Evolutionary conservation across 2,329 filamentous ascomycete species (phyloP).

Genomic region (Hymenoscyphus scutula): DNA sequence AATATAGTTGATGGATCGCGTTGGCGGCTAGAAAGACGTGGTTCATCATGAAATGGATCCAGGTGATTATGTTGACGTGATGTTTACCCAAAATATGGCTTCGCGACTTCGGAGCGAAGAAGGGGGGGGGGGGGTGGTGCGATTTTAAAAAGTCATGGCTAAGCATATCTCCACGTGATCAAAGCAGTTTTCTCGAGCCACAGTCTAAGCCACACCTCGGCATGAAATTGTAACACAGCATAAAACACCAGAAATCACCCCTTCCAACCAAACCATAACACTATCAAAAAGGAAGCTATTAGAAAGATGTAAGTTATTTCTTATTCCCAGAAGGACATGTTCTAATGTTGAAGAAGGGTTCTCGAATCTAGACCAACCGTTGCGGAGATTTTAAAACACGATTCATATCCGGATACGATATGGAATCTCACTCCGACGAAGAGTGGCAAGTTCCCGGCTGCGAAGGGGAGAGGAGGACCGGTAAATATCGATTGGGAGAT

Average conservation of each 20-base stretch:
- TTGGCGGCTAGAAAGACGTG: too few relatives aligned
- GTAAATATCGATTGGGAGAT: slow-evolving; percentile 76
- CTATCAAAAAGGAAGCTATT: not conserved
- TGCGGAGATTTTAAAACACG: slow-evolving; percentile 60
- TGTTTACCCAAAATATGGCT: too few relatives aligned
- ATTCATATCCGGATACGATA: slow-evolving; percentile 63
- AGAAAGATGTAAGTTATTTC: too few relatives aligned
- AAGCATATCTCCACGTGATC: too few relatives aligned
- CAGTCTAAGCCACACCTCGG: not conserved
- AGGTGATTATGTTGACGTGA: too few relatives aligned
- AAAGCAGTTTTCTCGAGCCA: too few relatives aligned
- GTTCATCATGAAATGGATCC: too few relatives aligned
- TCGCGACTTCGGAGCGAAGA: too few relatives aligned
- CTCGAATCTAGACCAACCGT: slow-evolving; percentile 39
- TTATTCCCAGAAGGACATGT: too few relatives aligned
- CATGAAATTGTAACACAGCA: slow-evolving; percentile 1
- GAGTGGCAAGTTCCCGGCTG: slow-evolving; percentile 61
- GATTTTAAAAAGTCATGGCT: too few relatives aligned
- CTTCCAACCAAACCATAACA: not conserved
- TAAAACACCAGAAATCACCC: not conserved
- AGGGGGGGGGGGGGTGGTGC: too few relatives aligned
- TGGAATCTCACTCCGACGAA: slow-evolving; percentile 68
- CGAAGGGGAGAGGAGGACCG: slow-evolving; percentile 69
- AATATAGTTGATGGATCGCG: too few relatives aligned
- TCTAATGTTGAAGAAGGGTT: slow-evolving; percentile 16